Evolutionary conservation across 2,329 filamentous ascomycete species (phyloP).

Genomic region (Lachnellula cervina): DNA sequence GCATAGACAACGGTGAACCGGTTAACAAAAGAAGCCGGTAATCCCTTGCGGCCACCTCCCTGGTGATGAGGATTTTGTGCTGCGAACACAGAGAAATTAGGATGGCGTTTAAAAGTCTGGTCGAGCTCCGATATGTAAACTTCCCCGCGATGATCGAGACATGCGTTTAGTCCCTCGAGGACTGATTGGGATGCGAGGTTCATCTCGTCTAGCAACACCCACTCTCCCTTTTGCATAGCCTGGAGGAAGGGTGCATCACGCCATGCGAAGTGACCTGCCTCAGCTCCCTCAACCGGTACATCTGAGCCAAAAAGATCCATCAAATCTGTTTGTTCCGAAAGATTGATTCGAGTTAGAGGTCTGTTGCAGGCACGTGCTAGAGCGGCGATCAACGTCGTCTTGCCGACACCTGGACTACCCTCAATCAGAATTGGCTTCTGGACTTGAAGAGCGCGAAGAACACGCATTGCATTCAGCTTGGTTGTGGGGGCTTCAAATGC

Average conservation of each 20-base stretch:
- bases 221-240: slow-evolving; percentile 94
- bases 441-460: slow-evolving; percentile 83
- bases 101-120: slow-evolving; percentile 86
- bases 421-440: slow-evolving; percentile 90
- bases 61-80: slow-evolving; percentile 98
- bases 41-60: slow-evolving; percentile 87
- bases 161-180: slow-evolving; percentile 91
- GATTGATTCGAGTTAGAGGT: slow-evolving; percentile 86
- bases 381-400: slow-evolving; percentile 87
- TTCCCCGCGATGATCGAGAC: slow-evolving; percentile 91
- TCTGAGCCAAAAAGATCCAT: slow-evolving; percentile 98
- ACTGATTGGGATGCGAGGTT: slow-evolving; percentile 96
- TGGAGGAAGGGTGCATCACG: slow-evolving; percentile 90
- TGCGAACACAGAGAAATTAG: slow-evolving; percentile 89
- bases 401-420: slow-evolving; percentile 96
- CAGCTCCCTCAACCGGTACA: slow-evolving; percentile 88
- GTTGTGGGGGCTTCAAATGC: slow-evolving; percentile 89
- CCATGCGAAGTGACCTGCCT: slow-evolving; percentile 90
- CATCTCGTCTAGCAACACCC: slow-evolving; percentile 98
- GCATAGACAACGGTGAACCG: slow-evolving; percentile 97
- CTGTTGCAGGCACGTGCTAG: slow-evolving; percentile 75
- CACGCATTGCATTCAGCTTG: slow-evolving; percentile 81
- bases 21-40: slow-evolving; percentile 95
- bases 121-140: slow-evolving; percentile 94
- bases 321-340: slow-evolving; percentile 95